Evolutionary conservation across 352 stramenopile genomes (phyloP).

Genomic region (Phytophthora chlamydospora): DNA sequence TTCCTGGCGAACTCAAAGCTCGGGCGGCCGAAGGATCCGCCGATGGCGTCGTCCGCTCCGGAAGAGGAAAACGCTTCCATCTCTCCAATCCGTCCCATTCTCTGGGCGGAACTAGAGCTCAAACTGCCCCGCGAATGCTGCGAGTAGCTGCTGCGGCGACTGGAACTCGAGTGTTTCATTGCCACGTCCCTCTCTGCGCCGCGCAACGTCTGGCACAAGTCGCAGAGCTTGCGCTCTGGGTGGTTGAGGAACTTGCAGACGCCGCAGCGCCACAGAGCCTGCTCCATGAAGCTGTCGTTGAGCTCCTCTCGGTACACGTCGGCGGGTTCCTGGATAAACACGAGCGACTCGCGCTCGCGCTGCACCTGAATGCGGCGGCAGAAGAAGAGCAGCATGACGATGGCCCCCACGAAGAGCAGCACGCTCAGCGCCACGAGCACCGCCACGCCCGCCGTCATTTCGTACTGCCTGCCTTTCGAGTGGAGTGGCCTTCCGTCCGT

Average conservation of each 20-base stretch:
- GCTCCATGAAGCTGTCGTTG: slow-evolving; percentile 84
- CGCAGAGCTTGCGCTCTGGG: slow-evolving; percentile 79
- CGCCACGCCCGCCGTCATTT: slow-evolving; percentile 41
- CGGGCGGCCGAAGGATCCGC: slow-evolving; percentile 34
- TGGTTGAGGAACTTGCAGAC: slow-evolving; percentile 92
- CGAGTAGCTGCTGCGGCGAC: slow-evolving; percentile 26
- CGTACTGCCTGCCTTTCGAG: neutral
- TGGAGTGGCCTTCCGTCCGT: neutral
- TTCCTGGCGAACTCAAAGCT: slow-evolving; percentile 38
- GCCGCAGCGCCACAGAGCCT: slow-evolving; percentile 84
- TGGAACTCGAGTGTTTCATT: slow-evolving; percentile 36
- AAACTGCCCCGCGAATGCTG: slow-evolving; percentile 26
- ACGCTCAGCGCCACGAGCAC: slow-evolving; percentile 51
- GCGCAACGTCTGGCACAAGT: slow-evolving; percentile 81
- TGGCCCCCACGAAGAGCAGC: slow-evolving; percentile 46
- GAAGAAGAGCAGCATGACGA: slow-evolving; percentile 57
- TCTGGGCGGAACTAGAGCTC: slow-evolving; percentile 29
- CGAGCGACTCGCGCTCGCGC: slow-evolving; percentile 43
- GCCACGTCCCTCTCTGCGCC: slow-evolving; percentile 59
- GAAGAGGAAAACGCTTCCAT: slow-evolving; percentile 50
- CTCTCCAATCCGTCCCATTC: slow-evolving; percentile 55
- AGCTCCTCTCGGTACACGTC: slow-evolving; percentile 85
- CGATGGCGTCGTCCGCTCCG: slow-evolving; percentile 41
- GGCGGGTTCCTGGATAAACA: slow-evolving; percentile 61
- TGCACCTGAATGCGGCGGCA: slow-evolving; percentile 43